Conservation (phyloP, 768 basidiomycete genomes). For the Galerina sulciceps region DNA sequence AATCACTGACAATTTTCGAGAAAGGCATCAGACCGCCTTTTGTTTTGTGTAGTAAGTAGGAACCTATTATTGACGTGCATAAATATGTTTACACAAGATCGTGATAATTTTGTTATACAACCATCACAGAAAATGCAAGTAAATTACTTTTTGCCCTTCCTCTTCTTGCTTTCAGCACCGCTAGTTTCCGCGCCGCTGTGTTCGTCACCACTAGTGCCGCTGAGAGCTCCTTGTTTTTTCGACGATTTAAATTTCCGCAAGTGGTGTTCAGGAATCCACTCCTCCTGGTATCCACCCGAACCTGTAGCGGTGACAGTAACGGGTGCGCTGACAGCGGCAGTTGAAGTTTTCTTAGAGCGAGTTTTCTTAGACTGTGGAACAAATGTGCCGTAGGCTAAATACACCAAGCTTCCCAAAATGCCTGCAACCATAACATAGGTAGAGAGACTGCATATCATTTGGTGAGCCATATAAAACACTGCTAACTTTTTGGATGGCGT, state of each 20-base stretch:
- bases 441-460: conserved; percentile 44
- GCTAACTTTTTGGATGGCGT: conserved; percentile 27
- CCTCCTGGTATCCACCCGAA: conserved; percentile 78
- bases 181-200: conserved; percentile 69
- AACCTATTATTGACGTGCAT: conserved; percentile 7
- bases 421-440: conserved; percentile 74
- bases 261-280: conserved; percentile 94
- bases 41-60: background rate
- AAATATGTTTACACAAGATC: conserved; percentile 14
- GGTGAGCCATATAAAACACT: background rate
- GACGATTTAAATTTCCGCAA: conserved; percentile 65
- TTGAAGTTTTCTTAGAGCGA: conserved; percentile 46
- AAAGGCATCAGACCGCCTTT: no score
- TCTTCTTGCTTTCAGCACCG: conserved; percentile 64
- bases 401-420: conserved; percentile 65
- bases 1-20: no score
- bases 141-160: conserved; percentile 48
- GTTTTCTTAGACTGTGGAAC: conserved; percentile 67
- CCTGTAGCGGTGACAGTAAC: conserved; percentile 66
- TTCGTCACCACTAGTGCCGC: conserved; percentile 64
- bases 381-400: conserved; percentile 69
- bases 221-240: conserved; percentile 51
- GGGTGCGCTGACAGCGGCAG: conserved; percentile 53
- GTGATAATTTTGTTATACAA: conserved; percentile 21
- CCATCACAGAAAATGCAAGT: conserved; percentile 2